phyloP scores from a whole-genome alignment of 371 early-diverging fungal species.

The Mucor saturninus region DNA sequence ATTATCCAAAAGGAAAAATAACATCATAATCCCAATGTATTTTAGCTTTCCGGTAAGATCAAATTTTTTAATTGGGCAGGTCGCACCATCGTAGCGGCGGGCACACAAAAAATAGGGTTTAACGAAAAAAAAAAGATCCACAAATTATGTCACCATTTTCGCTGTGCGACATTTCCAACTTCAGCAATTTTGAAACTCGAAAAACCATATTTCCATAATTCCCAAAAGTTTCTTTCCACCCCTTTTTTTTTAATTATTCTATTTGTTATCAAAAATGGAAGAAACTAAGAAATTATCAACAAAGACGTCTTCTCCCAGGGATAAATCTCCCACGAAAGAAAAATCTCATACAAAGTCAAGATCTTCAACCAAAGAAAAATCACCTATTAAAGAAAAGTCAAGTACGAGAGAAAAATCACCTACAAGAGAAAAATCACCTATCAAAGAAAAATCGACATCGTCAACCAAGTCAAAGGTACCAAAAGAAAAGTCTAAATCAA shows the following conservation, averaged over 20 bases:
- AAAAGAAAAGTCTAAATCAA: constrained; percentile 6
- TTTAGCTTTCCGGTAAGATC: background rate
- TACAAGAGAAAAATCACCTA: background rate
- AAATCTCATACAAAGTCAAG: background rate
- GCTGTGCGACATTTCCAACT: background rate
- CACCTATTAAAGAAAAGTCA: background rate
- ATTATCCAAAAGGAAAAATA: constrained; percentile 1
- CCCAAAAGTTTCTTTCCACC: background rate
- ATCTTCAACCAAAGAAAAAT: background rate
- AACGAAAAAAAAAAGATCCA: background rate
- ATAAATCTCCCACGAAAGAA: background rate
- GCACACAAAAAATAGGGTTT: background rate
- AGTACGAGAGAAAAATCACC: background rate
- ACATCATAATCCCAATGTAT: background rate
- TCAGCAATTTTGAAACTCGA: background rate
- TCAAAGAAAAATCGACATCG: background rate
- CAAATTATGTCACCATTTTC: constrained; percentile 10
- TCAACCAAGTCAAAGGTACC: background rate
- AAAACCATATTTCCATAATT: background rate
- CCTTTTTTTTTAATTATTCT: background rate
- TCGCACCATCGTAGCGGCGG: background rate
- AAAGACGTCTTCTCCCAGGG: background rate
- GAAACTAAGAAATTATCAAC: background rate
- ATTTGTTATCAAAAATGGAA: background rate
- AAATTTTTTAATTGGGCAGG: background rate